phyloP scores from a whole-genome alignment of 139 green algal species.

The Chlamydomonas schloesseri region DNA sequence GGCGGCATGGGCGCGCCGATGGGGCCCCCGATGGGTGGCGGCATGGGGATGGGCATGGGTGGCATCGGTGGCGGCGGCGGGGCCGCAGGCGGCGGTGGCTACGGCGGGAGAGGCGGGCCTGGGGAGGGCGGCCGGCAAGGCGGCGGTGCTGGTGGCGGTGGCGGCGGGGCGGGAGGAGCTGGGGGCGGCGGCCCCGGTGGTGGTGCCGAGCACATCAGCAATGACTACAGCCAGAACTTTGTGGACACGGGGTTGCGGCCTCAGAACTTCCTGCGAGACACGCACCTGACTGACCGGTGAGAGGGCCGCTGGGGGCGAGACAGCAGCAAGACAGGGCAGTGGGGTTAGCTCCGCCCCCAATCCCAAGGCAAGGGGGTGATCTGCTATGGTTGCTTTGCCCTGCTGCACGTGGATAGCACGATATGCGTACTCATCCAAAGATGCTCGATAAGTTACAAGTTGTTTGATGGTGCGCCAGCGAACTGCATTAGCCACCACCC shows the following conservation, averaged over 20 bases:
- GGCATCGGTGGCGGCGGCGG: neutral
- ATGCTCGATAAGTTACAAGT: no score
- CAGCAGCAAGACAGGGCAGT: no score
- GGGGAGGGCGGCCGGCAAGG: no score
- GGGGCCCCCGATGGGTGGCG: neutral
- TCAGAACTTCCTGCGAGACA: constrained; percentile 87
- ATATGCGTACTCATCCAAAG: no score
- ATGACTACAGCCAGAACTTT: constrained; percentile 92
- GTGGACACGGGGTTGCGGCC: constrained; percentile 85
- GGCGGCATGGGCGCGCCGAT: constrained; percentile 3
- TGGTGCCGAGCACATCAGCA: constrained; percentile 31
- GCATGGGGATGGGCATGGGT: neutral
- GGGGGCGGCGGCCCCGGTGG: neutral
- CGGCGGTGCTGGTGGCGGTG: neutral
- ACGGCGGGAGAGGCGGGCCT: neutral
- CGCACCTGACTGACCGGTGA: constrained; percentile 67
- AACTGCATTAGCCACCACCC: no score
- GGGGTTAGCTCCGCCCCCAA: no score
- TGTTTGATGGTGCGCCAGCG: no score
- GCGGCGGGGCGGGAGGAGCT: neutral
- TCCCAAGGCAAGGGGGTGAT: no score
- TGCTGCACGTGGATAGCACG: no score
- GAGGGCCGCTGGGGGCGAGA: neutral
- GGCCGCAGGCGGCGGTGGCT: no score
- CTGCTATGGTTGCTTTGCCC: no score